These are phyloP conservation scores for Euphorbia schlechtendalii DNA, from an alignment of 441 rosid species.

Conservation along the genomic window DNA sequence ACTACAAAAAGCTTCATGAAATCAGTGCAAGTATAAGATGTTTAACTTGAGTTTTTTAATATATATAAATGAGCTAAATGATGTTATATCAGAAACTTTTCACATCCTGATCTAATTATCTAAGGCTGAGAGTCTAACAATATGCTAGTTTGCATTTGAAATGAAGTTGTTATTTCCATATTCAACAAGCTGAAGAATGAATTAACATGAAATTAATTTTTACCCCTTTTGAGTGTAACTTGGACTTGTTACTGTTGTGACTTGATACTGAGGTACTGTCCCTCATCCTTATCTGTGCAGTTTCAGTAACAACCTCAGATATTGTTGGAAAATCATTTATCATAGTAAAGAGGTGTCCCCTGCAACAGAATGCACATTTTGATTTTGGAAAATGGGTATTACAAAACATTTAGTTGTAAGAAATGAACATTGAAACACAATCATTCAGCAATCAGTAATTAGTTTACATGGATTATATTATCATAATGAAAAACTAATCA, in stretches of 20 bases:
- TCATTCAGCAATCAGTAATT: neutral
- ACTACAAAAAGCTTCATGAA: too few species aligned
- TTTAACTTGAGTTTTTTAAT: too few species aligned
- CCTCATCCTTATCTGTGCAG: conserved; percentile 35
- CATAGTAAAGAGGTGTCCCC: conserved; percentile 55
- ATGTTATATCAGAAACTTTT: too few species aligned
- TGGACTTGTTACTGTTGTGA: conserved; percentile 56
- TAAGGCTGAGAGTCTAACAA: too few species aligned
- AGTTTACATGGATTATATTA: too few species aligned
- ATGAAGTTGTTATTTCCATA: too few species aligned
- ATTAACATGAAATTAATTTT: conserved; percentile 16
- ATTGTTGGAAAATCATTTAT: conserved; percentile 54
- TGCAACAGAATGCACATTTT: conserved; percentile 21
- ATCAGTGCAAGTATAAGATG: too few species aligned
- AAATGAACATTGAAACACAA: neutral
- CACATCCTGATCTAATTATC: too few species aligned
- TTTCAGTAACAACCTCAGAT: conserved; percentile 50
- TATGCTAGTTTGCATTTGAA: too few species aligned
- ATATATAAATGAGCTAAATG: too few species aligned
- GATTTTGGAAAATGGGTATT: neutral
- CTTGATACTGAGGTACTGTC: conserved; percentile 38
- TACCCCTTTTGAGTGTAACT: too few species aligned
- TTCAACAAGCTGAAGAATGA: neutral
- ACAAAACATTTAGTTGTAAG: neutral
- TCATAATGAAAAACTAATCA: too few species aligned